Percentiles rank a stretch among this genome's conserved stretches.
Evolutionary conservation across 1,284 basidiomycete species (phyloP).

Genomic region (Tetrapyrgos nigripes): DNA sequence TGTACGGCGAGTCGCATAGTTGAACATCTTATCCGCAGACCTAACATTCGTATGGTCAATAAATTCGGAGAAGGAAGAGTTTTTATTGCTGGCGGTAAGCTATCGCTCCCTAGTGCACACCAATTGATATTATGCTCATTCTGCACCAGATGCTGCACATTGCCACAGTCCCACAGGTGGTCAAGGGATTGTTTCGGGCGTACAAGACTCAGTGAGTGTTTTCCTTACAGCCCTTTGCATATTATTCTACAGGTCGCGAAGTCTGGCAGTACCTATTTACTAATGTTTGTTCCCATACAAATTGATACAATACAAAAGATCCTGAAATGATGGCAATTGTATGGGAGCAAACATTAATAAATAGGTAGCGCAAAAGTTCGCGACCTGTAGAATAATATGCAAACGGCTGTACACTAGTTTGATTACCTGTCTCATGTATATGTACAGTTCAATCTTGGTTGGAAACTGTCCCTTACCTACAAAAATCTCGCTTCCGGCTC

Average conservation of each 20-base stretch:
- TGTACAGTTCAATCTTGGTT: conserved; percentile 43
- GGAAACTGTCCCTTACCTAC: conserved; percentile 49
- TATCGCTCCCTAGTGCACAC: neutral
- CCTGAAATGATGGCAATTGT: no score
- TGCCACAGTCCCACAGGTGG: conserved; percentile 42
- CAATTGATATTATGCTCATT: neutral
- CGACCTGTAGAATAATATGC: no score
- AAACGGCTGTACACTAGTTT: no score
- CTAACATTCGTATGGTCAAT: conserved; percentile 15
- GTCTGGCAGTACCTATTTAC: no score
- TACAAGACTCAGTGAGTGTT: conserved; percentile 45
- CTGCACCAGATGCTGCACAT: conserved; percentile 32
- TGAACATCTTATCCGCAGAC: conserved; percentile 15
- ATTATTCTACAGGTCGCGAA: no score
- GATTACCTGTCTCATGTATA: neutral
- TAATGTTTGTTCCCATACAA: no score
- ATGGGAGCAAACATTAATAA: no score
- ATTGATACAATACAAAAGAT: no score
- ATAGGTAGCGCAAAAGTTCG: no score
- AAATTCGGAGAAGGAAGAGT: conserved; percentile 18
- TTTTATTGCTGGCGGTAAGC: conserved; percentile 19
- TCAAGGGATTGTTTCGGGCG: conserved; percentile 46
- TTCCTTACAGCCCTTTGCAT: no score
- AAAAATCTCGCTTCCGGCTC: conserved; percentile 36
- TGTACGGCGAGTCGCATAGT: conserved; percentile 22